phyloP scores from a whole-genome alignment of 306 rosid genomes.

The Begonia masoniana region DNA sequence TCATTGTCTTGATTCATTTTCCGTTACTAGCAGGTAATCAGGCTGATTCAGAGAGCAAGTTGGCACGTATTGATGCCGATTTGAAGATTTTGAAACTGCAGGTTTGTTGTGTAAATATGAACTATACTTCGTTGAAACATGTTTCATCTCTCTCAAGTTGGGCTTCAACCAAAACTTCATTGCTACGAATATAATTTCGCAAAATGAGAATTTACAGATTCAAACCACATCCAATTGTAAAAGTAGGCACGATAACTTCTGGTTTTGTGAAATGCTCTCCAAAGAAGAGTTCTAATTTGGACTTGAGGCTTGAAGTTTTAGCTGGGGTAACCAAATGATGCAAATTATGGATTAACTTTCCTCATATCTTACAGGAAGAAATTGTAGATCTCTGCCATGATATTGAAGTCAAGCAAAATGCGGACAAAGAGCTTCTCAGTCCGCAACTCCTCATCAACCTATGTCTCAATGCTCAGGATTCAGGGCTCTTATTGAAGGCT shows the following conservation, averaged over 20 bases:
- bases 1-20: not conserved
- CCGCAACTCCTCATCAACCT: constrained; percentile 68
- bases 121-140: constrained; percentile 8
- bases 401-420: constrained; percentile 37
- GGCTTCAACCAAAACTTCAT: not conserved
- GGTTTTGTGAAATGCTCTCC: too few relatives aligned
- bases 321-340: too few relatives aligned
- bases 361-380: constrained; percentile 50
- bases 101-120: constrained; percentile 26
- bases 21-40: constrained; percentile 37
- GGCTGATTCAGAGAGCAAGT: constrained; percentile 45
- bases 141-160: not conserved
- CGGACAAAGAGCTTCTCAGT: constrained; percentile 44
- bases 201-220: too few relatives aligned
- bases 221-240: too few relatives aligned
- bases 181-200: too few relatives aligned
- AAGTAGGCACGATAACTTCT: too few relatives aligned
- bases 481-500: constrained; percentile 44
- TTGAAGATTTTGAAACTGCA: constrained; percentile 78
- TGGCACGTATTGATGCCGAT: constrained; percentile 86
- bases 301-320: too few relatives aligned
- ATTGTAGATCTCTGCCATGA: constrained; percentile 30
- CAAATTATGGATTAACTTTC: not conserved
- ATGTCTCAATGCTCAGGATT: constrained; percentile 51
- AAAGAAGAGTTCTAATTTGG: too few relatives aligned